Base-by-base conservation (phyloP, 805 yeast species). In the Nakazawaea molendinolei region DNA sequence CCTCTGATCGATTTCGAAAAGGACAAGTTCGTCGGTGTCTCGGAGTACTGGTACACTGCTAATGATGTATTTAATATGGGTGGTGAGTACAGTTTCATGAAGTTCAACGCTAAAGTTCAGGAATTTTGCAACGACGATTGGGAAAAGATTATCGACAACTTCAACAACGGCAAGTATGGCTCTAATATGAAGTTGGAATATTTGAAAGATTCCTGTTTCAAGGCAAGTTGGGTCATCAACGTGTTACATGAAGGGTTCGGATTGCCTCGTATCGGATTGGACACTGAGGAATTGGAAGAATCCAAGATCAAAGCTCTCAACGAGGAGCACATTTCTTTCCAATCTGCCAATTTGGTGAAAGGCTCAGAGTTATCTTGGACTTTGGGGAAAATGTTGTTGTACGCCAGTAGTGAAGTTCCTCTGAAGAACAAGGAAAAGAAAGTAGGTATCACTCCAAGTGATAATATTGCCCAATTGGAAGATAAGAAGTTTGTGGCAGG, bases 41-140 rank as follows among this genome's bases (percentile, higher is more conserved):
- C 95, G 6, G 98, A 92, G 58, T 92, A 86, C 61, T 92, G 97
- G 97, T 90, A 92, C 54, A 86, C 97, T 1, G 89, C 96, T 3
- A 84, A 87, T 50, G 97, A 90, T 52, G 74, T 90, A 4, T 89
- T 89, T 55, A 76, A 80, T 26, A 70, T 86, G 62, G 90, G 95
- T 3, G 97, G 97, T 10, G 86, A 78, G 38, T 89, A 89, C 55
- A 85, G 85, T 50, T 90, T 78, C 52, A 67, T 71, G 24, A 62
- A 69, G 26, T 86, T 84, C 50, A 81, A 76, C 52, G 71, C 65
- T 23, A 71, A 74, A 35, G 83, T 87, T 3, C 70, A 72, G 42
- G 68, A 69, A 22, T 87, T 79, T 49, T 92, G 98, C 62, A 79
- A 75, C 44, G 67, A 75, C 41, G 75, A 78, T 33, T 92, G 97